These are phyloP conservation scores for Camellia oleifera DNA, from an alignment of 179 eudicot species.

Conservation along the genomic window DNA sequence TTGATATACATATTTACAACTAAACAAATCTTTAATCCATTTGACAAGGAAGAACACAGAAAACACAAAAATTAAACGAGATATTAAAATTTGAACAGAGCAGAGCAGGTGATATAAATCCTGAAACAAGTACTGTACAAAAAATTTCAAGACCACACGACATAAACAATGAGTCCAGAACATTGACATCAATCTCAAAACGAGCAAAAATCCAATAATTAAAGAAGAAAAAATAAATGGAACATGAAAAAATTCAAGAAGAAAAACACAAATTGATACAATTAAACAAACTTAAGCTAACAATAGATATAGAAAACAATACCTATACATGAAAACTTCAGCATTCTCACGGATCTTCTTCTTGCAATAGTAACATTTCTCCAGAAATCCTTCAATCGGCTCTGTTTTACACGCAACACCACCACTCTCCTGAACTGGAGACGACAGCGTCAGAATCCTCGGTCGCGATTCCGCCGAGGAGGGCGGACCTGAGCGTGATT, in stretches of 20 bases:
- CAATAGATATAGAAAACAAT: not conserved
- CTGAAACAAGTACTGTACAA: not conserved
- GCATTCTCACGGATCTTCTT: constrained; percentile 17
- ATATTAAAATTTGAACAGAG: not conserved
- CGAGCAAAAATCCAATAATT: not conserved
- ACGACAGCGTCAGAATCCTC: constrained; percentile 24
- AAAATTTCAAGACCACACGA: not conserved
- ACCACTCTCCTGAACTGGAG: constrained; percentile 24
- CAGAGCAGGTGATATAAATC: not conserved
- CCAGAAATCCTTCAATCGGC: constrained; percentile 23
- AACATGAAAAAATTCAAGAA: not conserved
- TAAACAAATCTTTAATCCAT: too few species aligned
- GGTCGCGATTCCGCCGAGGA: constrained; percentile 8
- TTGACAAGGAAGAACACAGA: not conserved
- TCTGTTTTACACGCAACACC: not conserved
- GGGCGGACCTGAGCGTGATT: not conserved
- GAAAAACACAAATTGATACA: not conserved
- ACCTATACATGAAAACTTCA: constrained; percentile 50
- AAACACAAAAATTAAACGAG: not conserved
- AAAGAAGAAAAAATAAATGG: not conserved
- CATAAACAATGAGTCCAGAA: not conserved
- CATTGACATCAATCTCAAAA: not conserved
- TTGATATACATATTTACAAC: too few species aligned
- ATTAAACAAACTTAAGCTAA: not conserved
- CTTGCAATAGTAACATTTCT: constrained; percentile 36